A percentile compares a stretch with the other conserved stretches of the same genome.
Evolutionary conservation across 441 rosid species (phyloP).

Genomic region (Populus hybrid): DNA sequence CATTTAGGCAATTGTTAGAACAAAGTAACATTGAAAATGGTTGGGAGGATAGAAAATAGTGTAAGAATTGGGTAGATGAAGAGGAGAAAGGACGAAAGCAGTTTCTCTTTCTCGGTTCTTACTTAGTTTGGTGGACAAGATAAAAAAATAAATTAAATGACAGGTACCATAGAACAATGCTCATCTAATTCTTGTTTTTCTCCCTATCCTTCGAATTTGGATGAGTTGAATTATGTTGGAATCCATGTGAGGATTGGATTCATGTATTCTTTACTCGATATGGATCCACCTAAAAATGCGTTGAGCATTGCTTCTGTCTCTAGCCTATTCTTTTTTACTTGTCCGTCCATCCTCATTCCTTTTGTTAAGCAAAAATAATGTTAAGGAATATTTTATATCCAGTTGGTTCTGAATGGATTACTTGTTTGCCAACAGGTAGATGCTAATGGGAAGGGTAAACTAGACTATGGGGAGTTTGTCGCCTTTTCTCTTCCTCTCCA

Average conservation of each 20-base stretch:
- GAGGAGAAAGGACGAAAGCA: background rate
- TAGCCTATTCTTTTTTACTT: background rate
- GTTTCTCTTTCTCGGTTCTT: background rate
- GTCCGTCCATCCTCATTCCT: background rate
- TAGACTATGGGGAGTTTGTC: constrained; percentile 91
- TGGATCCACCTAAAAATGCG: background rate
- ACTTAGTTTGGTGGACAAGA: background rate
- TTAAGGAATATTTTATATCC: background rate
- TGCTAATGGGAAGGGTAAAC: constrained; percentile 80
- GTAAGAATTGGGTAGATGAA: background rate
- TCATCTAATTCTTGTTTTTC: background rate
- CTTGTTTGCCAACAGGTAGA: constrained; percentile 62
- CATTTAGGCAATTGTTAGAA: background rate
- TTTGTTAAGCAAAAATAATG: background rate
- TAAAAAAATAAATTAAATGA: background rate
- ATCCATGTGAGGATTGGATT: background rate
- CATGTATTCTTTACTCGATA: background rate
- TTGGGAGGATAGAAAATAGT: background rate
- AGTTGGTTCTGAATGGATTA: constrained; percentile 15
- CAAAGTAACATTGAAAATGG: background rate
- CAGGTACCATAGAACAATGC: background rate
- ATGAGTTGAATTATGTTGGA: background rate
- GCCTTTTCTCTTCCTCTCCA: constrained; percentile 94
- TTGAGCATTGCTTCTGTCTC: background rate
- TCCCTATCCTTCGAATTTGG: background rate